Percentiles rank a stretch among this genome's conserved stretches.
These are phyloP conservation scores for Alternaria infectoria DNA, from an alignment of 2,329 filamentous ascomycete species.

Conservation along the genomic window DNA sequence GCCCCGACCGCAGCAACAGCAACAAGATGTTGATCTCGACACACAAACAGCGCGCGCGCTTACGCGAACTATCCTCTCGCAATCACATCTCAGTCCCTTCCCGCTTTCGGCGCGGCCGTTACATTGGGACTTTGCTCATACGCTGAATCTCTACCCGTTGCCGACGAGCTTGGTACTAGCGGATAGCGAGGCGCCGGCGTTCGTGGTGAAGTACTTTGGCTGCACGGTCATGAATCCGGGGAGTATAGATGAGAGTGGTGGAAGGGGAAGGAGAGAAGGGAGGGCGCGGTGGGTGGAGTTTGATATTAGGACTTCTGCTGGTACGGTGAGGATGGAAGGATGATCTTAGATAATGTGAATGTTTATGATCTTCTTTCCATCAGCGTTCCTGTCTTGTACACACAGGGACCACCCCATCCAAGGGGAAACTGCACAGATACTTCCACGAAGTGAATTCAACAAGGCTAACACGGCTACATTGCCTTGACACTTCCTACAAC, in stretches of 20 bases:
- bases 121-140: slow-evolving; percentile 83
- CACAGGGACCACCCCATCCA: neutral
- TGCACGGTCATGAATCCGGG: slow-evolving; percentile 97
- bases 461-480: too few species aligned
- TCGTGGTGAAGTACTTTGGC: slow-evolving; percentile 89
- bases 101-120: slow-evolving; percentile 78
- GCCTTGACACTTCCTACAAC: neutral
- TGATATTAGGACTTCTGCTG: slow-evolving; percentile 49
- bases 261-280: slow-evolving; percentile 69
- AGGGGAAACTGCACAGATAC: too few species aligned
- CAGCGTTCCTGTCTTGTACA: neutral
- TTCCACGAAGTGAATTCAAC: too few species aligned
- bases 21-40: slow-evolving; percentile 33
- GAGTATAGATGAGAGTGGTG: slow-evolving; percentile 64
- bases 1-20: slow-evolving; percentile 13
- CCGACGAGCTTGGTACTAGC: slow-evolving; percentile 84
- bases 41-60: slow-evolving; percentile 71
- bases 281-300: slow-evolving; percentile 86
- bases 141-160: slow-evolving; percentile 84
- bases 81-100: slow-evolving; percentile 88
- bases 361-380: neutral
- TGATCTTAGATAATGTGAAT: slow-evolving; percentile 3
- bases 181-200: slow-evolving; percentile 81
- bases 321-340: slow-evolving; percentile 35
- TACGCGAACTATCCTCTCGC: slow-evolving; percentile 89